Evolutionary conservation across 306 rosid species (phyloP).

Genomic region (Cicer pinnatifidum): DNA sequence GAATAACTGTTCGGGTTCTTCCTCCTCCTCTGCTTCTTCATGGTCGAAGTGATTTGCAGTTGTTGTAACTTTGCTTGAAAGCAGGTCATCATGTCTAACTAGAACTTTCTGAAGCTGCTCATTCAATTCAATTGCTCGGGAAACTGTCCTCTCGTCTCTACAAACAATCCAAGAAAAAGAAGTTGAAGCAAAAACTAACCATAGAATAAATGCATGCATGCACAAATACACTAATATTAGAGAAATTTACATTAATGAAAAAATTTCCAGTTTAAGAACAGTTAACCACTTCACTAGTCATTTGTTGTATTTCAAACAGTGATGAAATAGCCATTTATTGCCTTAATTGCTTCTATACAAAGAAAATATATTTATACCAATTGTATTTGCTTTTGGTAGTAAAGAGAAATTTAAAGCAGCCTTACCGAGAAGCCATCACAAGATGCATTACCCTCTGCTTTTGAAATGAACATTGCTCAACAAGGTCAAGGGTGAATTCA

Average conservation of each 20-base stretch:
- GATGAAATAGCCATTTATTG: not conserved
- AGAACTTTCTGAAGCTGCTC: constrained; percentile 85
- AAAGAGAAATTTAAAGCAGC: constrained; percentile 41
- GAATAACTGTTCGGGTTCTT: constrained; percentile 79
- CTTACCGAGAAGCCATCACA: constrained; percentile 84
- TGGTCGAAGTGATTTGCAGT: constrained; percentile 47
- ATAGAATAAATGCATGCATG: constrained; percentile 17
- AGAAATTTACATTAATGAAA: not conserved
- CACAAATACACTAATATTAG: not conserved
- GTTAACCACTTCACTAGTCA: not conserved
- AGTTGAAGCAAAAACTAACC: constrained; percentile 16
- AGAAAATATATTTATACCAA: too few species aligned
- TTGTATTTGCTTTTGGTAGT: constrained; percentile 15
- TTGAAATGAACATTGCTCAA: constrained; percentile 92
- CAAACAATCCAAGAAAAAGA: constrained; percentile 25
- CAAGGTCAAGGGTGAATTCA: constrained; percentile 94
- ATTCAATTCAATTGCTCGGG: constrained; percentile 77
- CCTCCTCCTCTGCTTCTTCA: constrained; percentile 72
- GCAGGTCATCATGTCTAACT: constrained; percentile 73
- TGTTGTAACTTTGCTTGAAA: constrained; percentile 55
- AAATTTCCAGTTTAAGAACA: not conserved
- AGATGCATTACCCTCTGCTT: constrained; percentile 95
- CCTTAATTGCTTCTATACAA: not conserved
- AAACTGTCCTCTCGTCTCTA: constrained; percentile 71
- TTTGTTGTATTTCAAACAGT: not conserved